phyloP scores from a whole-genome alignment of 2,329 filamentous ascomycete genomes.

The Lanzia echinophila region DNA sequence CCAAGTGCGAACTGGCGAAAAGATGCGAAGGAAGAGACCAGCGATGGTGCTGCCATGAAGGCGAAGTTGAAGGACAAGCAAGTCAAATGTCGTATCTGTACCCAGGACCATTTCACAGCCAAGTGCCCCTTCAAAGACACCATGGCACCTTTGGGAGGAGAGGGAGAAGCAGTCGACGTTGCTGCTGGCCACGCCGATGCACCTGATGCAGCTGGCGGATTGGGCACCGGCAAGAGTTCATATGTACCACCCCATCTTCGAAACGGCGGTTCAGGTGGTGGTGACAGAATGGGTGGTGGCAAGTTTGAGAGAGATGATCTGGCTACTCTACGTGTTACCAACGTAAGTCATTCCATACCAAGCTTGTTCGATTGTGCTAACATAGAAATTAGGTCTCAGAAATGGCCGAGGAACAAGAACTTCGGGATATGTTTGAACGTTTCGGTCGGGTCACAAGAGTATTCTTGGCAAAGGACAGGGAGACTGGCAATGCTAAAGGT shows the following conservation, averaged over 20 bases:
- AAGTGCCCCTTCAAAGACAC: slow-evolving; percentile 99
- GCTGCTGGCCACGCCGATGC: slow-evolving; percentile 43
- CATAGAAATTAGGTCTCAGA: slow-evolving; percentile 66
- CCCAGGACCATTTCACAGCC: slow-evolving; percentile 97
- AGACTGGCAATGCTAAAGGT: slow-evolving; percentile 93
- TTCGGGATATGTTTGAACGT: slow-evolving; percentile 96
- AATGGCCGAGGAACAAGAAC: slow-evolving; percentile 90
- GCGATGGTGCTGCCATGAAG: slow-evolving; percentile 68
- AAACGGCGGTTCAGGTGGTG: slow-evolving; percentile 53
- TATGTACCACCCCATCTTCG: slow-evolving; percentile 94
- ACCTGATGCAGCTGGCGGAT: slow-evolving; percentile 44
- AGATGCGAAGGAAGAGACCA: slow-evolving; percentile 74
- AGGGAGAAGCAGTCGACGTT: slow-evolving; percentile 43
- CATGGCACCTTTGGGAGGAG: slow-evolving; percentile 79
- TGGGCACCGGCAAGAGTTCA: slow-evolving; percentile 64
- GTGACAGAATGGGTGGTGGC: slow-evolving; percentile 77
- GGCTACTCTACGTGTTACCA: slow-evolving; percentile 93
- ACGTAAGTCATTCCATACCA: slow-evolving; percentile 58
- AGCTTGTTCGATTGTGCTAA: slow-evolving; percentile 12
- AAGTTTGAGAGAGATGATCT: slow-evolving; percentile 96
- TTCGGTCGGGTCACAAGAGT: slow-evolving; percentile 96
- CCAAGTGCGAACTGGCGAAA: slow-evolving; percentile 92
- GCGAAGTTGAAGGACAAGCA: slow-evolving; percentile 95
- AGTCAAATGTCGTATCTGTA: slow-evolving; percentile 99
- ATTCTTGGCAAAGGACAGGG: slow-evolving; percentile 95